A percentile compares a stretch with the other conserved stretches of the same genome.
phyloP scores from a whole-genome alignment of 106 monocot genomes.

The Dendrobium huoshanense region DNA sequence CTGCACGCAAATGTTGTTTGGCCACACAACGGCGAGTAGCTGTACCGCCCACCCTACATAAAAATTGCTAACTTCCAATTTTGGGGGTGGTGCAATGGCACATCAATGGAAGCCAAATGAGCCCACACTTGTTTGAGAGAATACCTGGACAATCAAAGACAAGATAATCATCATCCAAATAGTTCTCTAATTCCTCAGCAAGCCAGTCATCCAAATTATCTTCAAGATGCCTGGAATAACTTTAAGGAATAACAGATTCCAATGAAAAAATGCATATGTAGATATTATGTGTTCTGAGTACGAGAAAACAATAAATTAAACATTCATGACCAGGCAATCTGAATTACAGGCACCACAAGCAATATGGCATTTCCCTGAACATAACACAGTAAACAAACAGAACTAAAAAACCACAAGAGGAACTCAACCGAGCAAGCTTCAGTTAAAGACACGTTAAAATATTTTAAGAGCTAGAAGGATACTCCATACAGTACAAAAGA shows the following conservation, averaged over 20 bases:
- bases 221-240: constrained; percentile 56
- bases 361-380: background rate
- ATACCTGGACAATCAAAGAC: constrained; percentile 98
- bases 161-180: constrained; percentile 93
- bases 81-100: background rate
- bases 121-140: background rate
- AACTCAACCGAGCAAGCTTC: background rate
- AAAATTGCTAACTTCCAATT: background rate
- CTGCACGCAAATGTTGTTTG: no score
- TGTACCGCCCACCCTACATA: background rate
- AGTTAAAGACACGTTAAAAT: background rate
- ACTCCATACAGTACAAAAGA: constrained; percentile 95
- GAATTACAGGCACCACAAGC: background rate
- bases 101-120: background rate
- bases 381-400: background rate
- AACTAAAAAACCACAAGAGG: background rate
- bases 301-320: background rate
- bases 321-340: background rate
- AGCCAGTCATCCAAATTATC: constrained; percentile 90
- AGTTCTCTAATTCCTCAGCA: constrained; percentile 74
- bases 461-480: constrained; percentile 33
- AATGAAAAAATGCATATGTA: background rate
- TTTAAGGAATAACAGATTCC: constrained; percentile 26
- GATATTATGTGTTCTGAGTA: background rate
- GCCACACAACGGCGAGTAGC: no score